Conservation (phyloP, 768 basidiomycete species). For the Lactifluus echinatus region DNA sequence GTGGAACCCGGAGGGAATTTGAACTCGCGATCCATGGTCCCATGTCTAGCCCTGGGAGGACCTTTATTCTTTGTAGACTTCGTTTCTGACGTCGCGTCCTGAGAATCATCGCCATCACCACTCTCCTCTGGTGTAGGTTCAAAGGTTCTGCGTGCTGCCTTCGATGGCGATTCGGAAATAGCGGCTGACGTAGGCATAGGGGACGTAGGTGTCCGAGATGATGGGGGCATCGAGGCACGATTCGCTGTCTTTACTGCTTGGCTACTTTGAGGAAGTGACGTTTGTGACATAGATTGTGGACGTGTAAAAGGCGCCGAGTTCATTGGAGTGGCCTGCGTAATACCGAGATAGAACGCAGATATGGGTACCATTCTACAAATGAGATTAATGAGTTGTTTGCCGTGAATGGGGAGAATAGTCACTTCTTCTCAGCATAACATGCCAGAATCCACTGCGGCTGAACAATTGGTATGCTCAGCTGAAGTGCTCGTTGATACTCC, state of each 20-base stretch:
- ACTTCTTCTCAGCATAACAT: slow-evolving; percentile 81
- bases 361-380: slow-evolving; percentile 78
- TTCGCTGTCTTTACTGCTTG: slow-evolving; percentile 33
- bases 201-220: slow-evolving; percentile 37
- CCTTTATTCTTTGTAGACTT: slow-evolving; percentile 18
- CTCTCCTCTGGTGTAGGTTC: slow-evolving; percentile 48
- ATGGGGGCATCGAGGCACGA: slow-evolving; percentile 62
- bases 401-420: slow-evolving; percentile 21
- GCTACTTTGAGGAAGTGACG: slow-evolving; percentile 34
- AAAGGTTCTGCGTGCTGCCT: slow-evolving; percentile 26
- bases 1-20: slow-evolving; percentile 44
- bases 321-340: slow-evolving; percentile 43
- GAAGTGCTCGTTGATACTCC: slow-evolving; percentile 91
- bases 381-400: not conserved
- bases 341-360: slow-evolving; percentile 71
- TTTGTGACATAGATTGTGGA: slow-evolving; percentile 73
- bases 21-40: slow-evolving; percentile 74
- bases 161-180: slow-evolving; percentile 21
- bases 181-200: slow-evolving; percentile 33
- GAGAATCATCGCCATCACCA: slow-evolving; percentile 29
- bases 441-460: slow-evolving; percentile 93
- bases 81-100: slow-evolving; percentile 20
- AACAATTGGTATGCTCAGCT: slow-evolving; percentile 90
- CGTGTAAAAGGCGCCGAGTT: slow-evolving; percentile 35
- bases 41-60: slow-evolving; percentile 34